These are phyloP conservation scores for Saccharomycopsis sp. DNA, from an alignment of 805 yeast genomes.

Conservation along the genomic window DNA sequence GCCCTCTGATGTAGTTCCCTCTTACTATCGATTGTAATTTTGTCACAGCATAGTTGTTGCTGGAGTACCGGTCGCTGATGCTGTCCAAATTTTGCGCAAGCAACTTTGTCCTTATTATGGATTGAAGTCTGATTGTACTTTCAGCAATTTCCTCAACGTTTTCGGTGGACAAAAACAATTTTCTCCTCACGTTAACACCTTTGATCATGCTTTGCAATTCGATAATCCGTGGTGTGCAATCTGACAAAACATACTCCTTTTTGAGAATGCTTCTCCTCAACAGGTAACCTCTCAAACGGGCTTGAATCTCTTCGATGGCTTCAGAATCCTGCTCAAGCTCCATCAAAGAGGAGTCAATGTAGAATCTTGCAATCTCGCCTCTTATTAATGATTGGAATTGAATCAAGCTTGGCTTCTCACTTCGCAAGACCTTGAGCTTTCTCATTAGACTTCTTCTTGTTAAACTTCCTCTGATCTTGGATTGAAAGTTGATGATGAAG, in stretches of 20 bases:
- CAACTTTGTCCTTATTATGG: constrained; percentile 6
- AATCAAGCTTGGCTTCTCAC: constrained; percentile 9
- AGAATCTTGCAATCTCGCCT: constrained; percentile 25
- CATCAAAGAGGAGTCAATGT: constrained; percentile 2
- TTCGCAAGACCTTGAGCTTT: constrained; percentile 2
- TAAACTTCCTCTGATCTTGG: constrained; percentile 38
- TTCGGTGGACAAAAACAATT: not conserved
- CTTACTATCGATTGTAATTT: constrained; percentile 31
- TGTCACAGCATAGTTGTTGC: constrained; percentile 22
- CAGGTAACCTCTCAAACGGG: constrained; percentile 31
- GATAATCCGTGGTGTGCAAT: not conserved
- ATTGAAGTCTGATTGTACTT: constrained; percentile 3
- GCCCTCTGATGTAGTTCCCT: constrained; percentile 23
- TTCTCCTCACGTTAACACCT: constrained; percentile 8
- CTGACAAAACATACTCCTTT: constrained; percentile 3
- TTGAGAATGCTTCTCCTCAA: constrained; percentile 26
- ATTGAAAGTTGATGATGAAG: constrained; percentile 10
- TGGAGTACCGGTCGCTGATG: constrained; percentile 2
- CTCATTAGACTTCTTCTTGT: constrained; percentile 22
- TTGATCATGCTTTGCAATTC: constrained; percentile 12
- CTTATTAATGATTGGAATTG: constrained; percentile 32
- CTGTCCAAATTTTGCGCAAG: not conserved
- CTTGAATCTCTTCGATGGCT: constrained; percentile 26
- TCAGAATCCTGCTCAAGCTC: constrained; percentile 9
- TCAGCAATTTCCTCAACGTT: constrained; percentile 2